A percentile compares a stretch with the other conserved stretches of the same genome.
phyloP scores from a whole-genome alignment of 805 yeast species.

The Candida wancherniae region DNA sequence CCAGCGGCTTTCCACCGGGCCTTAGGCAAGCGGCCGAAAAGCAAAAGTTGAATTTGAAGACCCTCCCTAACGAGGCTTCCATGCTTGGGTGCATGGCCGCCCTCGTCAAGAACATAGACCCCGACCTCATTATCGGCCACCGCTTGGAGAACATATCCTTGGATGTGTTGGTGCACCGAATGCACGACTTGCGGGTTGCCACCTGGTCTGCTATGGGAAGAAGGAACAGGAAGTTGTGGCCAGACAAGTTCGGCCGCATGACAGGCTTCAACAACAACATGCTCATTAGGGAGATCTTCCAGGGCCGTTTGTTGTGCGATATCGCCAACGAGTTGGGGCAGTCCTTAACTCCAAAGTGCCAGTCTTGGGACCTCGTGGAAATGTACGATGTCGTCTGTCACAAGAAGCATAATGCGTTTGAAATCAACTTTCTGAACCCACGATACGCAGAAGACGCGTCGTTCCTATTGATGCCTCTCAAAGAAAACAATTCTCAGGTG shows the following conservation, averaged over 20 bases:
- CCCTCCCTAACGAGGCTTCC: conserved; percentile 69
- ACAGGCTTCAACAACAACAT: conserved; percentile 48
- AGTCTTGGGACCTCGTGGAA: conserved; percentile 89
- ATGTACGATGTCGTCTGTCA: conserved; percentile 81
- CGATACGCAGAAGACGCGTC: conserved; percentile 63
- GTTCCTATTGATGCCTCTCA: conserved; percentile 62
- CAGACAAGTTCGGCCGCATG: conserved; percentile 60
- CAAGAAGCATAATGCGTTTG: conserved; percentile 56
- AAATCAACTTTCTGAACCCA: conserved; percentile 66
- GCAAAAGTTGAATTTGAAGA: conserved; percentile 46
- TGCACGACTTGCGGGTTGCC: conserved; percentile 66
- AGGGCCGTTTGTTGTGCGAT: conserved; percentile 89
- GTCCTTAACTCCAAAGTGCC: conserved; percentile 85
- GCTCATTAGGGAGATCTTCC: conserved; percentile 62
- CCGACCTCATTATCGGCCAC: conserved; percentile 89
- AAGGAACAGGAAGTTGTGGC: conserved; percentile 71
- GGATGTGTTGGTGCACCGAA: conserved; percentile 75
- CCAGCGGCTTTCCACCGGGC: conserved; percentile 69
- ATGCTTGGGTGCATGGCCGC: conserved; percentile 73
- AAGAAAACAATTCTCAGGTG: conserved; percentile 64
- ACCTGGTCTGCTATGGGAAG: conserved; percentile 86
- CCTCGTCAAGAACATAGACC: conserved; percentile 67
- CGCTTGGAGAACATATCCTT: conserved; percentile 72
- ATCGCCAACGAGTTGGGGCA: conserved; percentile 93
- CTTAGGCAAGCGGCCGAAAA: conserved; percentile 57